Base-by-base conservation (phyloP, 139 green algal genomes). In the Coccomyxa sp. region DNA sequence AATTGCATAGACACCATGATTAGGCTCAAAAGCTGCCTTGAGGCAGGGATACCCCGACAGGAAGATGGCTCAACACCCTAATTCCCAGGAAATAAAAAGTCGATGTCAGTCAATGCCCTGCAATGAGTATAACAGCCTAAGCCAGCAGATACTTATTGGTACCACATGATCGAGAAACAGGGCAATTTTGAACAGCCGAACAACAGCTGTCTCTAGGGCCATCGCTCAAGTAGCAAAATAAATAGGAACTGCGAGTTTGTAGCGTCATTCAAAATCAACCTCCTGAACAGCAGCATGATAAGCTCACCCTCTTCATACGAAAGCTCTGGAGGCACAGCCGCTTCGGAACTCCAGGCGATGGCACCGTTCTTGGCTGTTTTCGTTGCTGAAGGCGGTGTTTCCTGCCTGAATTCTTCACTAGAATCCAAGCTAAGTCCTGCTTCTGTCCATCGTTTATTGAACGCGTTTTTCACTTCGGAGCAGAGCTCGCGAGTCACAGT, bases 381-480 rank as follows among this genome's bases (percentile, higher is more conserved):
- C 16, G 27, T 27, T 51, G 38, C 38, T 51, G 38, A 51, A 51
- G 38, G 38, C 38, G 38, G 38, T 58, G 38, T 60, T n/a, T n/a
- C 66, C 18, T 74, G 28, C 14, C 27, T 68, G 71, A 18, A 15
- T n/a, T 31, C 71, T 1, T 18, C 71, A 25, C 18, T 17, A 25
- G 76, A 25, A 57, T 31, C 51, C 17, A 58, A 68, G 38, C 23
- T 13, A 25, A 91, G 84, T 25, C 84, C 84, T 23, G 86, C 88
- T 15, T 57, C 80, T 25, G 75, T 59, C 88, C 88, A 91, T 16
- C 79, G 77, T 12, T 75, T 58, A 21, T 90, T 79, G 57, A 89
- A 90, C 13, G 66, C 51, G 67, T 58, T 74, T 25, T 82, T 60
- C 9, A 85, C 83, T 16, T 90, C 82, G 45, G 67, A 58, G 63